Evolutionary conservation across 768 basidiomycete species (phyloP), one percentile per base, ranked within the genome.

Genomic region (Crucibulum laeve): DNA sequence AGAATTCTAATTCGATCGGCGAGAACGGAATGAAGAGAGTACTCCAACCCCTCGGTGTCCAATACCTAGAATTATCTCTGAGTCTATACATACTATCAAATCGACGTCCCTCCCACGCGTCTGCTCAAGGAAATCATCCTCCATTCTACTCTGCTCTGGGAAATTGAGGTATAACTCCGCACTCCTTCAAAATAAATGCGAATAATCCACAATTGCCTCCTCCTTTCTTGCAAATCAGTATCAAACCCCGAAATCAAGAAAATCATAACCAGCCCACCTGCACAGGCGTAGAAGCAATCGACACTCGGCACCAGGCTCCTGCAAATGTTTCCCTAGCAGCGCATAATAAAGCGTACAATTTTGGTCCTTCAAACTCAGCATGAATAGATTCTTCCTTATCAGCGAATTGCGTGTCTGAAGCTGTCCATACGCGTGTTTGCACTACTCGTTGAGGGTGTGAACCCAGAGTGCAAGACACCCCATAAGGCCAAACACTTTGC

Each of bases 221-320:
- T 83, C 87, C 79, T 90, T 36, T 14, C 2, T 41, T 28, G 41
- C n/a, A 13, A 14, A 11, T n/a, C 43, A 15, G 18, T 13, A 38
- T 19, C 35, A 6, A 37, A 38, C 11, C 13, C 23, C 18, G 5
- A 15, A 11, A 8, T 5, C 2, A 17, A 32, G 30, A 13, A 44
- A n/a, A 40, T 19, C 10, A 45, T 26, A 10, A 13, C 2, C 15
- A 32, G 53, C 71, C 30, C 42, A 83, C 83, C 74, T 84, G 76
- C 4, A 87, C 88, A 3, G 89, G 88, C 0, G 89, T 93, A 51
- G 91, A 92, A 42, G 91, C 82, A 48, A 92, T 81, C 3, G 76
- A 69, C 13, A 84, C 69, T 37, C n/a, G n/a, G n/a, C n/a, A n/a
- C n/a, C n/a, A n/a, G 85, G 64, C 56, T 87, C 84, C 42, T 70